A percentile compares a stretch with the other conserved stretches of the same genome.
Conservation (phyloP, 2,329 filamentous ascomycete species). For the Corinectria fuckeliana region DNA sequence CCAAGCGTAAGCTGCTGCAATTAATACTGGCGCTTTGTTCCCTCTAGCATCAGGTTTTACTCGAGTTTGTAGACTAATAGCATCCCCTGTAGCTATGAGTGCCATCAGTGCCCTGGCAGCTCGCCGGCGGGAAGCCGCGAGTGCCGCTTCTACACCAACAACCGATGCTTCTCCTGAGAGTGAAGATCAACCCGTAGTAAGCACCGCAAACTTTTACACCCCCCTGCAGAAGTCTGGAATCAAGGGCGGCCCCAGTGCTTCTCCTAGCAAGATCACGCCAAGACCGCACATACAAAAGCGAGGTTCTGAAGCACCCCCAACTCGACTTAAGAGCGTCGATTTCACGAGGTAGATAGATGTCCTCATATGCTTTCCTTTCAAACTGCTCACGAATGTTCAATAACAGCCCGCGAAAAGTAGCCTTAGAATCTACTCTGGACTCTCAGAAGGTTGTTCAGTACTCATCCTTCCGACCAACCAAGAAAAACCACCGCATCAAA, state of each 20-base stretch:
- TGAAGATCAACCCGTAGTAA: conserved; percentile 28
- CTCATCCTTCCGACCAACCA: conserved; percentile 54
- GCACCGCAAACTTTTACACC: conserved; percentile 40
- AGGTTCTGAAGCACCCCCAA: conserved; percentile 15
- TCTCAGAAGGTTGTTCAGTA: conserved; percentile 41
- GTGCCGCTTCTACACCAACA: conserved; percentile 17
- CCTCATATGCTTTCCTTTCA: background rate
- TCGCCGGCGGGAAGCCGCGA: conserved; percentile 38
- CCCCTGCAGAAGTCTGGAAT: conserved; percentile 32
- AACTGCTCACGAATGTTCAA: conserved; percentile 18
- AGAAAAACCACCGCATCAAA: conserved; percentile 51
- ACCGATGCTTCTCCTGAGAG: conserved; percentile 17
- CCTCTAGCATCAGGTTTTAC: background rate
- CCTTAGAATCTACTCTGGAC: conserved; percentile 5
- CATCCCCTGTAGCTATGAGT: conserved; percentile 35
- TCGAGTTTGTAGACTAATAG: background rate
- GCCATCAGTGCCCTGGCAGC: conserved; percentile 49
- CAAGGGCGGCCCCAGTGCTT: conserved; percentile 13
- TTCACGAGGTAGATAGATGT: conserved; percentile 24
- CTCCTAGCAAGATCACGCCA: conserved; percentile 27
- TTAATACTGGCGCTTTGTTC: background rate
- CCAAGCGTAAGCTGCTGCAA: conserved; percentile 38
- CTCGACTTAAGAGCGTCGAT: conserved; percentile 14
- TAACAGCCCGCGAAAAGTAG: background rate
- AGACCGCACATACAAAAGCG: conserved; percentile 22